Conservation (phyloP, 257 asterid genomes). For the Catharanthus roseus region DNA sequence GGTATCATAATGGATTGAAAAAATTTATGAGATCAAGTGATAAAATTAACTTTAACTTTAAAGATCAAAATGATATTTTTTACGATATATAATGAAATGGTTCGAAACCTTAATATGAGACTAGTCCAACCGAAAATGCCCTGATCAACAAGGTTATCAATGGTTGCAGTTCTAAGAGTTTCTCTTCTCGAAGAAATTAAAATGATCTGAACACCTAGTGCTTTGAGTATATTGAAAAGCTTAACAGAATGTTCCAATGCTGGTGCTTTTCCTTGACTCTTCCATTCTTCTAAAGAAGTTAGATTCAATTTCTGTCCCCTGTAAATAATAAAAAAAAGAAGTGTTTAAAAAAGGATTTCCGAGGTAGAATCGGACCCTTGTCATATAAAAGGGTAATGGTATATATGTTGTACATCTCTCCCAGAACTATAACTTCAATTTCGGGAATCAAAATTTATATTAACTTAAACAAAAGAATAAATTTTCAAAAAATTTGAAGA, state of each 20-base stretch:
- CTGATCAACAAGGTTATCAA: slow-evolving; percentile 62
- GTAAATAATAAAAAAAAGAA: slow-evolving; percentile 4
- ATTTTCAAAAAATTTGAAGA: too few species aligned
- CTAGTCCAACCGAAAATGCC: slow-evolving; percentile 68
- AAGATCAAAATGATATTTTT: too few species aligned
- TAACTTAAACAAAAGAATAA: too few species aligned
- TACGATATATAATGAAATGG: background rate
- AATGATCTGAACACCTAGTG: slow-evolving; percentile 42
- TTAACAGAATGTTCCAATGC: slow-evolving; percentile 44
- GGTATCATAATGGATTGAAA: too few species aligned
- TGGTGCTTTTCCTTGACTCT: slow-evolving; percentile 58
- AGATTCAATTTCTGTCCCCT: slow-evolving; percentile 55
- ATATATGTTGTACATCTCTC: too few species aligned
- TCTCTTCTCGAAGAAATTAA: slow-evolving; percentile 72
- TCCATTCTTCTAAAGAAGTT: slow-evolving; percentile 70
- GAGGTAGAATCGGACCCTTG: too few species aligned
- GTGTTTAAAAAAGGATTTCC: too few species aligned
- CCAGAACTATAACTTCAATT: too few species aligned
- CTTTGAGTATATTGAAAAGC: slow-evolving; percentile 63
- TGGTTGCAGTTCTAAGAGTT: slow-evolving; percentile 61
- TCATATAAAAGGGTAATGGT: too few species aligned
- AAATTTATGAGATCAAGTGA: too few species aligned
- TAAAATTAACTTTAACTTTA: too few species aligned
- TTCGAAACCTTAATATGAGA: slow-evolving; percentile 54
- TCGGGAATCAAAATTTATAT: too few species aligned